These are phyloP conservation scores for Paracamarosporium sp. DNA, from an alignment of 2,329 filamentous ascomycete species.

Conservation along the genomic window DNA sequence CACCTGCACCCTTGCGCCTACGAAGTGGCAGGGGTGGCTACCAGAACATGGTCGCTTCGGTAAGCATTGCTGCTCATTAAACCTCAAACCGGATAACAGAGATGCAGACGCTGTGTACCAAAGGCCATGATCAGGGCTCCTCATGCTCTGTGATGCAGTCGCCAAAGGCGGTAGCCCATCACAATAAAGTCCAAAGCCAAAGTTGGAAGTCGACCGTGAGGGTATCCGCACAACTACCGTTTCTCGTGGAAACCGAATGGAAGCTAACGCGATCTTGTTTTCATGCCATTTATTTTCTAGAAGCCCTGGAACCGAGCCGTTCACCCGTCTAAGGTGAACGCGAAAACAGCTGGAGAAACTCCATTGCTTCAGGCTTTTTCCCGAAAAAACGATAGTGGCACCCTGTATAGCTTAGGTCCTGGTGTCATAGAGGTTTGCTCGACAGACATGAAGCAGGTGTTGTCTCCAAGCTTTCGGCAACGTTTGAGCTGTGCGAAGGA, in stretches of 20 bases:
- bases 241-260: neutral
- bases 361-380: neutral
- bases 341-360: conserved; percentile 4
- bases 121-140: neutral
- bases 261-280: conserved; percentile 1
- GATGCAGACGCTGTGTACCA: conserved; percentile 8
- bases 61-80: conserved; percentile 26
- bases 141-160: conserved; percentile 2
- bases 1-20: neutral
- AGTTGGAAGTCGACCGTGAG: neutral
- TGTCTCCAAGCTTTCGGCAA: conserved; percentile 37
- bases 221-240: neutral
- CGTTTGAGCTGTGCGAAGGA: conserved; percentile 25
- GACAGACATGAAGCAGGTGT: conserved; percentile 31
- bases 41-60: neutral
- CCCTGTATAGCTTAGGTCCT: conserved; percentile 11
- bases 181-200: neutral
- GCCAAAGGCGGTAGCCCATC: neutral
- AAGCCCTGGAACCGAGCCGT: conserved; percentile 1
- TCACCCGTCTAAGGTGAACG: neutral
- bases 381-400: neutral
- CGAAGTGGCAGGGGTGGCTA: neutral
- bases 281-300: conserved; percentile 11
- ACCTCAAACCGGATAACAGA: conserved; percentile 24
- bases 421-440: conserved; percentile 16